phyloP scores from a whole-genome alignment of 257 asterid genomes.

The Anisodus tanguticus region DNA sequence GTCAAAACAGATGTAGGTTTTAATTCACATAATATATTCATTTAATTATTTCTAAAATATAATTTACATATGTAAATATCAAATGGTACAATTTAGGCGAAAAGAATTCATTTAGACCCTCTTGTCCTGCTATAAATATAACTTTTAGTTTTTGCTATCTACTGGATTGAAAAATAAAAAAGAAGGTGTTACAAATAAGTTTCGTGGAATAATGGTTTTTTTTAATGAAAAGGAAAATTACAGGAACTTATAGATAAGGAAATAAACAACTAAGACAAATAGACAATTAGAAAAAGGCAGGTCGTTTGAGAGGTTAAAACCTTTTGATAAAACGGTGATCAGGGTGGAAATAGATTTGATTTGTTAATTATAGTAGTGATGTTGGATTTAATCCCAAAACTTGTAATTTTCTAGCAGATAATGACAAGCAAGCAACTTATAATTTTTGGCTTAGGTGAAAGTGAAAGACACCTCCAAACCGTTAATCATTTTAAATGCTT shows the following conservation, averaged over 20 bases:
- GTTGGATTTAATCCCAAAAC: slow-evolving; percentile 4
- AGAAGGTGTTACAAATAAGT: not conserved
- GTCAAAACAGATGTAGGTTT: not conserved
- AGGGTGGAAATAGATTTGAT: not conserved
- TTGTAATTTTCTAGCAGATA: not conserved
- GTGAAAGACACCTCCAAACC: no score
- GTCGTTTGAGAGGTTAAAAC: not conserved
- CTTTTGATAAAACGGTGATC: not conserved
- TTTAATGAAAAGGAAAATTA: not conserved
- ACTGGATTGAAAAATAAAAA: no score
- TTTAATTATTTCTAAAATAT: not conserved
- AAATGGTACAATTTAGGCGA: not conserved
- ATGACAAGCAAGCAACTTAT: not conserved
- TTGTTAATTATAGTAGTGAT: not conserved
- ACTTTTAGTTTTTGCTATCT: no score
- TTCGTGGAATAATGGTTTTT: not conserved
- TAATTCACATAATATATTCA: not conserved
- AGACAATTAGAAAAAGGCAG: not conserved
- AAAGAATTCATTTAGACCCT: not conserved
- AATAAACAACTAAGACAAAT: not conserved
- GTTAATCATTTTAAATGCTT: no score
- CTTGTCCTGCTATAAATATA: no score
- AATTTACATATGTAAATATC: not conserved
- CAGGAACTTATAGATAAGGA: not conserved
- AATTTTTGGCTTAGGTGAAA: no score